Evolutionary conservation across 306 rosid genomes (phyloP).

Genomic region (Gleditsia sinensis): DNA sequence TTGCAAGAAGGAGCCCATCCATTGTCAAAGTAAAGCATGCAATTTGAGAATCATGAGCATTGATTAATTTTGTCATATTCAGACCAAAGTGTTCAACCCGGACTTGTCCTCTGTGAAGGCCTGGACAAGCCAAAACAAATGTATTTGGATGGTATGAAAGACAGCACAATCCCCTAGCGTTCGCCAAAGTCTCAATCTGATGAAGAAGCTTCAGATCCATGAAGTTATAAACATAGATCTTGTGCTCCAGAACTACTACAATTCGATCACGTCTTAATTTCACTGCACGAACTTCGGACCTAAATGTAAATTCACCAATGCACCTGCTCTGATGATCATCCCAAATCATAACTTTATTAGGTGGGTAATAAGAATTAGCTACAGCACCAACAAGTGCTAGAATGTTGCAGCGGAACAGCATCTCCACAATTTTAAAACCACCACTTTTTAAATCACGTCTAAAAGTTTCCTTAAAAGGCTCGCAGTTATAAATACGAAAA

Average conservation of each 20-base stretch:
- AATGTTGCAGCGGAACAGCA: slow-evolving; percentile 86
- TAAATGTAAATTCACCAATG: slow-evolving; percentile 83
- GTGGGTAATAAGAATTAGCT: slow-evolving; percentile 74
- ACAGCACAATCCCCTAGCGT: slow-evolving; percentile 88
- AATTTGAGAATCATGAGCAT: slow-evolving; percentile 84
- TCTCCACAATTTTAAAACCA: slow-evolving; percentile 90
- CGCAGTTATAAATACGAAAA: slow-evolving; percentile 81
- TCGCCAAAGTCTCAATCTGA: slow-evolving; percentile 84
- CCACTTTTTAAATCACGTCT: slow-evolving; percentile 86
- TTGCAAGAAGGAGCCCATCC: slow-evolving; percentile 98
- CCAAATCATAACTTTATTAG: slow-evolving; percentile 95
- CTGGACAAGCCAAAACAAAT: slow-evolving; percentile 91
- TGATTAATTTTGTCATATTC: slow-evolving; percentile 69
- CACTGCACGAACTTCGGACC: slow-evolving; percentile 87
- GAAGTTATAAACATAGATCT: slow-evolving; percentile 80
- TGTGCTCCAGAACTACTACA: slow-evolving; percentile 90
- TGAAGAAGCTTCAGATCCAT: slow-evolving; percentile 86
- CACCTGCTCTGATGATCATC: slow-evolving; percentile 89
- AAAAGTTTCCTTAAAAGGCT: slow-evolving; percentile 87
- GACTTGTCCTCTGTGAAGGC: slow-evolving; percentile 76
- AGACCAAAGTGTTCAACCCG: slow-evolving; percentile 90
- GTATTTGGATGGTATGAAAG: slow-evolving; percentile 76
- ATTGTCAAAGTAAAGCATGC: slow-evolving; percentile 80
- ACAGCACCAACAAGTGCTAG: slow-evolving; percentile 90
- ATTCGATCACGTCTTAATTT: slow-evolving; percentile 82